Evolutionary conservation across 345 rosid species (phyloP), one percentile per base, ranked within the genome.

Genomic region (Linum tenue): DNA sequence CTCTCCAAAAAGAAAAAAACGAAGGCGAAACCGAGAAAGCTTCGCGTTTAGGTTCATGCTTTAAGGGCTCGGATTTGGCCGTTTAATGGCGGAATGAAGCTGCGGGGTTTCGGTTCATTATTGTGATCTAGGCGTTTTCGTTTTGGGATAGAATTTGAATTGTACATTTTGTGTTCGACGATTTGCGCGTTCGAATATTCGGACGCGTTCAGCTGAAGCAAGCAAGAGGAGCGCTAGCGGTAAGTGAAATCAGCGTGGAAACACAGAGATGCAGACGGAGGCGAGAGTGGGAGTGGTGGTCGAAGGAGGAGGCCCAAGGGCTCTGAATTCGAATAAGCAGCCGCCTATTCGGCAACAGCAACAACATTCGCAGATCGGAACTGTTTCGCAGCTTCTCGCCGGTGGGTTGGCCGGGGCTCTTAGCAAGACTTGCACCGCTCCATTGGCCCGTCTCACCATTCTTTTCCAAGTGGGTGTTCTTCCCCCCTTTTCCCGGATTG

Each of bases 391-490:
- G 77, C 82, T 94, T 35, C 63, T 91, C 12, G 92, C 99, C 9
- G 96, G 99, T 48, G 97, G 99, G 39, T 64, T 94, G 57, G 95
- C 97, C 15, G 99, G 99, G 36, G 99, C 97, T 61, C 83, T 94
- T 65, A 81, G 96, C 86, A 94, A 94, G 76, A 94, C 99, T 5
- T 91, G 97, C 57, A 95, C 99, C 2, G 99, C 99, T 22, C 99
- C 99, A 78, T 87, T 91, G 0, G 88, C 95, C 69, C 96, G 99
- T 56, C 90, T 95, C 68, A 91, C 97, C 64, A 94, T 95, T 76
- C 80, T 95, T 53, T 84, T 91, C 68, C 99, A 95, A 97, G 99
- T 90, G 31, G 42, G 31, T 59, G 70, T 50, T 67, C 61, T 7
- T 36, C 36, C 10, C 6, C 31, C 60, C 12, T 58, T 7, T 8